A percentile compares a stretch with the other conserved stretches of the same genome.
Evolutionary conservation across 2,329 filamentous ascomycete genomes (phyloP).

Genomic region (Byssothecium circinans): DNA sequence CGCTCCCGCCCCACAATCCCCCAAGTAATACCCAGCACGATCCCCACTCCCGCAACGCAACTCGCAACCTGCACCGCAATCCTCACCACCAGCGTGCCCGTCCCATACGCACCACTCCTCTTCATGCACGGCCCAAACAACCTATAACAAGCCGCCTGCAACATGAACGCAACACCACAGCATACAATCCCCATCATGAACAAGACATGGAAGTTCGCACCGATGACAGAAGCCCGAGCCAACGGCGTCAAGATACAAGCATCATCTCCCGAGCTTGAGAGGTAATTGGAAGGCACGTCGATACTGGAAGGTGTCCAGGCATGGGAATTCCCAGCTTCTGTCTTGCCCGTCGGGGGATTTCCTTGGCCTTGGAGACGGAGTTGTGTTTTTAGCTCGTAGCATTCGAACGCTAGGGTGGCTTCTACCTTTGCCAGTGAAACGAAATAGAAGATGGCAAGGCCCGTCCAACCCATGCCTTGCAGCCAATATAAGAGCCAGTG

Average conservation of each 20-base stretch:
- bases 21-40: background rate
- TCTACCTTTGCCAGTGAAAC: background rate
- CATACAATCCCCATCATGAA: background rate
- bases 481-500: slow-evolving; percentile 1
- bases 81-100: background rate
- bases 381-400: slow-evolving; percentile 3
- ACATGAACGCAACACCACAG: slow-evolving; percentile 1
- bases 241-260: background rate
- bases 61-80: background rate
- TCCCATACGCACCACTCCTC: background rate
- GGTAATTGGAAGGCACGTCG: background rate
- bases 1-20: background rate
- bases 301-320: background rate
- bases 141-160: background rate
- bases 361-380: too few species aligned
- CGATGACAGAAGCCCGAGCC: background rate
- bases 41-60: background rate
- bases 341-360: background rate
- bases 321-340: background rate
- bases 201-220: background rate
- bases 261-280: background rate
- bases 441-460: background rate
- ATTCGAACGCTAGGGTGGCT: slow-evolving; percentile 1
- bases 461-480: background rate
- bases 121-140: background rate